These are phyloP conservation scores for Penstemon barbatus DNA, from an alignment of 257 asterid genomes.

Conservation along the genomic window DNA sequence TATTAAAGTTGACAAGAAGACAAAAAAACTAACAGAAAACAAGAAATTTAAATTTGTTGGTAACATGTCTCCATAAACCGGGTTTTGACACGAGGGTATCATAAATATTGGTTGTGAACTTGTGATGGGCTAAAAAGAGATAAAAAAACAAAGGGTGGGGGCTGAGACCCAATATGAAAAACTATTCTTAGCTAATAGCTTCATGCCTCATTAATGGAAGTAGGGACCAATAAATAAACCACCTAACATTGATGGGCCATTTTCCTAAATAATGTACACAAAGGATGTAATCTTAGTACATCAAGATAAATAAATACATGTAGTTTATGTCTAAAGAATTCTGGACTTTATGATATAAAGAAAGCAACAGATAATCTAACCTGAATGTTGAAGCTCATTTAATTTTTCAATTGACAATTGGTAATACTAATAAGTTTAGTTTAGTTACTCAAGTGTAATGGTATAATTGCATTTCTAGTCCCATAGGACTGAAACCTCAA, in stretches of 20 bases:
- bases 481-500: no score
- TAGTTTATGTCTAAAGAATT: conserved; percentile 24
- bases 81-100: conserved; percentile 34
- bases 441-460: conserved; percentile 8
- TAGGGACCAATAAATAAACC: conserved; percentile 42
- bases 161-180: conserved; percentile 20
- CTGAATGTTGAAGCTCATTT: conserved; percentile 1
- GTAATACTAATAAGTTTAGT: not conserved
- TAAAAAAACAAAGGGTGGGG: conserved; percentile 24
- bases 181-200: conserved; percentile 18
- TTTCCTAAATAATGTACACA: conserved; percentile 22
- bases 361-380: conserved; percentile 10
- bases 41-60: conserved; percentile 28
- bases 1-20: conserved; percentile 31
- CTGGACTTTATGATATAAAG: conserved; percentile 5
- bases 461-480: no score
- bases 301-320: conserved; percentile 38
- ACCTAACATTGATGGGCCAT: conserved; percentile 37
- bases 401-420: not conserved
- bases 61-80: conserved; percentile 35
- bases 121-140: conserved; percentile 29
- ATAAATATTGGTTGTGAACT: conserved; percentile 28
- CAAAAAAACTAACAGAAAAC: conserved; percentile 35
- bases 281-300: conserved; percentile 15
- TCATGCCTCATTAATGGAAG: conserved; percentile 36